Conservation (phyloP, 2,329 filamentous ascomycete genomes). For the Penicillium sp. region DNA sequence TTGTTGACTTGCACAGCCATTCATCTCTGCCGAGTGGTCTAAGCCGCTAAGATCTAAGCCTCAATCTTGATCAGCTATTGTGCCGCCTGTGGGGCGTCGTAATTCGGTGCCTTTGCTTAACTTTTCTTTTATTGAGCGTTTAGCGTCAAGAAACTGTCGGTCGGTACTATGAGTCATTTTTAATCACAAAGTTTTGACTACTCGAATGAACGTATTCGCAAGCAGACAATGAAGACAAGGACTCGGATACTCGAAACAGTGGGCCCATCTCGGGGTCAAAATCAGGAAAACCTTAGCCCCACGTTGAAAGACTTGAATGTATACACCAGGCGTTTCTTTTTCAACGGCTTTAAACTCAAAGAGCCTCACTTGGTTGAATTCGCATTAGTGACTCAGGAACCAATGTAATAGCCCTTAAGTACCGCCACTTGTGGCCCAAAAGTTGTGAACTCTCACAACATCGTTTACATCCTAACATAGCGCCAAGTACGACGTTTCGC, state of each 20-base stretch:
- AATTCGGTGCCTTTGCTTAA: not conserved
- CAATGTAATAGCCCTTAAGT: not conserved
- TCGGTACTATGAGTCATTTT: not conserved
- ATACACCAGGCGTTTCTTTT: too few species aligned
- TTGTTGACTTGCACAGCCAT: too few species aligned
- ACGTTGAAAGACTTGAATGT: too few species aligned
- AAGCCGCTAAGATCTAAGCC: not conserved
- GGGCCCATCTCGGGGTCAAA: not conserved
- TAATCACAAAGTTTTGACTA: not conserved
- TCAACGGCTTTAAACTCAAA: not conserved
- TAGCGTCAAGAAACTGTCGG: not conserved
- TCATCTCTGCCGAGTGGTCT: not conserved
- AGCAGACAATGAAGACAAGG: not conserved
- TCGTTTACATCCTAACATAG: too few species aligned
- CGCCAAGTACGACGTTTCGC: not conserved
- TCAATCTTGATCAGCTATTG: not conserved
- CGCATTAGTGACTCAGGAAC: not conserved
- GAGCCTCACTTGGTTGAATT: not conserved
- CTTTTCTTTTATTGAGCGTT: not conserved
- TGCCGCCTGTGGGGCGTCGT: not conserved
- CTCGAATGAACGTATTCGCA: not conserved
- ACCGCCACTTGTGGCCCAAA: not conserved
- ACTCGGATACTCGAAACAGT: too few species aligned
- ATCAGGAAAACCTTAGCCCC: not conserved
- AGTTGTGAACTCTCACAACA: not conserved